phyloP scores from a whole-genome alignment of 768 basidiomycete species.

The Hypholoma sublateritium region DNA sequence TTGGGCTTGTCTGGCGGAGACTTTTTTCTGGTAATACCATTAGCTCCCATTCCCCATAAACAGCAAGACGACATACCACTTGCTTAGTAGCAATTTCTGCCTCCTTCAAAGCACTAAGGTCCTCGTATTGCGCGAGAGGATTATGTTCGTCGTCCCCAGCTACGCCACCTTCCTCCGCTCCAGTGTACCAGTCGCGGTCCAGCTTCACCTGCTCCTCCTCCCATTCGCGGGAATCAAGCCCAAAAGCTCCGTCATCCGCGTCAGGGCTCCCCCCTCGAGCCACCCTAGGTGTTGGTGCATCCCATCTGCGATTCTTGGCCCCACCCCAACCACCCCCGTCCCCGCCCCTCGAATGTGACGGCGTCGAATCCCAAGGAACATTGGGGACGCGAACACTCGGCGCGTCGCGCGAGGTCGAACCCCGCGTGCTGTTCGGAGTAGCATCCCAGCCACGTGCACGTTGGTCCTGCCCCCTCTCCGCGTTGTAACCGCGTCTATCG shows the following conservation, averaged over 20 bases:
- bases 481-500: constrained; percentile 31
- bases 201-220: constrained; percentile 92
- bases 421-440: constrained; percentile 61
- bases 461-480: constrained; percentile 29
- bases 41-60: constrained; percentile 12
- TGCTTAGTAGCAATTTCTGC: constrained; percentile 77
- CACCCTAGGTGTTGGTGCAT: constrained; percentile 79
- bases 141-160: constrained; percentile 92
- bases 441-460: constrained; percentile 47
- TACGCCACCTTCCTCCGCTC: constrained; percentile 83
- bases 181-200: constrained; percentile 96
- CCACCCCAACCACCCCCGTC: constrained; percentile 59
- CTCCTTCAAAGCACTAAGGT: constrained; percentile 65
- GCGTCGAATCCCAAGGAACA: constrained; percentile 93
- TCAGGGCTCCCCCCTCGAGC: constrained; percentile 70
- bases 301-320: constrained; percentile 63
- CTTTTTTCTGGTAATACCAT: constrained; percentile 59
- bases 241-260: constrained; percentile 59
- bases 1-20: constrained; percentile 95
- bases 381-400: constrained; percentile 91
- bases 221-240: constrained; percentile 86
- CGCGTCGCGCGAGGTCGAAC: constrained; percentile 47
- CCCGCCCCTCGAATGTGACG: constrained; percentile 58
- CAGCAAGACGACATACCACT: constrained; percentile 45
- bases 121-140: constrained; percentile 91